These are phyloP conservation scores for Hippophae rhamnoides DNA, from an alignment of 306 rosid genomes.

Conservation along the genomic window DNA sequence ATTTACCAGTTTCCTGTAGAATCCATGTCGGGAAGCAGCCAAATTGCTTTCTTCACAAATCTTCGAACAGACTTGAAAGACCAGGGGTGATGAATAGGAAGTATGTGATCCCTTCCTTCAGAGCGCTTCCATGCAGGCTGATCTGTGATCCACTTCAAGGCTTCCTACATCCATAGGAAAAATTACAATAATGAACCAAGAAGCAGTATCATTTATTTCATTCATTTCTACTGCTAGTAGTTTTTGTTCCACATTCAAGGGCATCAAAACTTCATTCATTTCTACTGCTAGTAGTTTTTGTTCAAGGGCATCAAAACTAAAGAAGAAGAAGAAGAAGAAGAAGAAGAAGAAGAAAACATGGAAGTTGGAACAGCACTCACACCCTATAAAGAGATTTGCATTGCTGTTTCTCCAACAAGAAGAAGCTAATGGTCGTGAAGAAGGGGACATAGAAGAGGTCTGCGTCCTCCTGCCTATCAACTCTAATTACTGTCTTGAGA, in stretches of 20 bases:
- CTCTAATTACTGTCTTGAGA: constrained; percentile 62
- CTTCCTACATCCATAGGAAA: constrained; percentile 47
- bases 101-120: constrained; percentile 84
- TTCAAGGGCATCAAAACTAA: too few species aligned
- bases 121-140: constrained; percentile 96
- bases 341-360: constrained; percentile 8
- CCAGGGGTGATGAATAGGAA: constrained; percentile 81
- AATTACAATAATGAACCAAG: neutral
- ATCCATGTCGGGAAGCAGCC: constrained; percentile 99
- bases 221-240: too few species aligned
- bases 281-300: too few species aligned
- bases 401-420: constrained; percentile 83
- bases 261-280: neutral
- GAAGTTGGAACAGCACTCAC: constrained; percentile 71
- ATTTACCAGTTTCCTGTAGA: constrained; percentile 53
- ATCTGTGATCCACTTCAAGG: constrained; percentile 77
- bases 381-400: constrained; percentile 99
- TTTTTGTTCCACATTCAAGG: too few species aligned
- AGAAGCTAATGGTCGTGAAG: constrained; percentile 93
- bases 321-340: too few species aligned
- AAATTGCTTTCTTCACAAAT: constrained; percentile 72
- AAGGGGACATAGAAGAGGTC: constrained; percentile 87
- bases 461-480: constrained; percentile 68
- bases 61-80: constrained; percentile 90
- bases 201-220: neutral